Percentiles rank a stretch among this genome's conserved stretches.
These are phyloP conservation scores for Sapria himalayana DNA, from an alignment of 345 rosid genomes.

Conservation along the genomic window DNA sequence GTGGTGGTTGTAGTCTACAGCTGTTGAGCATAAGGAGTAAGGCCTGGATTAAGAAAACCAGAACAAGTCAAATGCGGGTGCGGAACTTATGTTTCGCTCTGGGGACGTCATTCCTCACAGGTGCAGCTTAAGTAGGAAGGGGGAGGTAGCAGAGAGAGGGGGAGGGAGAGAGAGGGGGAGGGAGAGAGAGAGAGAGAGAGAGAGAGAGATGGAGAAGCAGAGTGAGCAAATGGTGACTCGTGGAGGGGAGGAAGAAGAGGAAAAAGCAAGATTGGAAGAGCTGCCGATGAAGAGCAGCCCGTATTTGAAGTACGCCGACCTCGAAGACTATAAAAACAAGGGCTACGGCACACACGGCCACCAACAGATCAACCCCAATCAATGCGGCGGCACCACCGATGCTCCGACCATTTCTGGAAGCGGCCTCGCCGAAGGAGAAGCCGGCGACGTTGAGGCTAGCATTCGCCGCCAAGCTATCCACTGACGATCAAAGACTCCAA, in stretches of 20 bases:
- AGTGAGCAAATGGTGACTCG: neutral
- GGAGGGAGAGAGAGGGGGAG: too few relatives aligned
- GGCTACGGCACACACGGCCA: constrained; percentile 37
- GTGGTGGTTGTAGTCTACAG: too few relatives aligned
- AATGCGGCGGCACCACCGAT: constrained; percentile 24
- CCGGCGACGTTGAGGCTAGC: constrained; percentile 8
- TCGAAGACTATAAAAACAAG: constrained; percentile 27
- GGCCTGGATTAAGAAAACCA: too few relatives aligned
- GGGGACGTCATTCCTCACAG: too few relatives aligned
- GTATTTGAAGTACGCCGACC: constrained; percentile 15
- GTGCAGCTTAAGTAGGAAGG: too few relatives aligned
- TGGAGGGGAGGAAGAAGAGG: neutral
- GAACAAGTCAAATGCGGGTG: too few relatives aligned
- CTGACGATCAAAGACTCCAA: too few relatives aligned
- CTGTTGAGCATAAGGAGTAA: too few relatives aligned
- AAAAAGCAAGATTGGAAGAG: constrained; percentile 9
- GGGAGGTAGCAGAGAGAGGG: too few relatives aligned
- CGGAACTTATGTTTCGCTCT: too few relatives aligned
- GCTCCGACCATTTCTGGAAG: constrained; percentile 27
- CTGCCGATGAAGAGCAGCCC: constrained; percentile 31
- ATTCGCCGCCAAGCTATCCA: constrained; percentile 11
- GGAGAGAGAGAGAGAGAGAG: too few relatives aligned
- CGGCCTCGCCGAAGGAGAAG: constrained; percentile 1
- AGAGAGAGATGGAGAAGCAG: constrained; percentile 1
- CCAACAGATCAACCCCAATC: constrained; percentile 20